Evolutionary conservation across 768 basidiomycete species (phyloP), one percentile per base, ranked within the genome.

Genomic region (Termitomyces sp.): DNA sequence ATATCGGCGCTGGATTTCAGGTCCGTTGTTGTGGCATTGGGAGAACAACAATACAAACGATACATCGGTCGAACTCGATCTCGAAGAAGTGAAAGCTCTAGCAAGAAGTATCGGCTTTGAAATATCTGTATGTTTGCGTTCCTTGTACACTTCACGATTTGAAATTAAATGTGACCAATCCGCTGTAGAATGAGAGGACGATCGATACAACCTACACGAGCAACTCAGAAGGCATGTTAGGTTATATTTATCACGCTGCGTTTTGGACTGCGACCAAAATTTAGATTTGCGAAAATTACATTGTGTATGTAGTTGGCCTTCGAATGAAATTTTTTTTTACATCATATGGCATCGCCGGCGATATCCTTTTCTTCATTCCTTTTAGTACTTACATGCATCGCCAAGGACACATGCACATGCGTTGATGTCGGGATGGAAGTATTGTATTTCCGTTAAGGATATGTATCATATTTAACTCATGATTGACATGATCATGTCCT

Each of bases 11-110:
- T 32, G 6, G 7, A 14, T 48, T 43, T 5, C 9, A 89, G 95
- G 96, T 3, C 96, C 96, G 0, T 76, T 96, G 1, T 75, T 98
- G n/a, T 98, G 96, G 96, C 96, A 98, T 71, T 98, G 88, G 73
- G 96, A 98, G 69, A 96, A 96, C 73, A 94, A 92, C 69, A 80
- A 72, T 58, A 84, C 86, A 46, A 85, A 86, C 64, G 93, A 96
- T 64, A 81, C 86, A 0, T 94, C 92, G 1, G 81, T 98, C 40
- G 96, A 98, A 73, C 80, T 98, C 17, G 89, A 88, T 67, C 75
- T 98, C n/a, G 91, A 92, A 61, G 95, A 98, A 69, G 82, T 97
- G 42, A 96, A 94, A 70, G 72, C 73, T 0, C 80, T 98, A 6
- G 88, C 86, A 2, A 79, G 79, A 29, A 75, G 77, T 51, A 83